A percentile compares a stretch with the other conserved stretches of the same genome.
Evolutionary conservation across 306 rosid species (phyloP).

Genomic region (Malus fusca): DNA sequence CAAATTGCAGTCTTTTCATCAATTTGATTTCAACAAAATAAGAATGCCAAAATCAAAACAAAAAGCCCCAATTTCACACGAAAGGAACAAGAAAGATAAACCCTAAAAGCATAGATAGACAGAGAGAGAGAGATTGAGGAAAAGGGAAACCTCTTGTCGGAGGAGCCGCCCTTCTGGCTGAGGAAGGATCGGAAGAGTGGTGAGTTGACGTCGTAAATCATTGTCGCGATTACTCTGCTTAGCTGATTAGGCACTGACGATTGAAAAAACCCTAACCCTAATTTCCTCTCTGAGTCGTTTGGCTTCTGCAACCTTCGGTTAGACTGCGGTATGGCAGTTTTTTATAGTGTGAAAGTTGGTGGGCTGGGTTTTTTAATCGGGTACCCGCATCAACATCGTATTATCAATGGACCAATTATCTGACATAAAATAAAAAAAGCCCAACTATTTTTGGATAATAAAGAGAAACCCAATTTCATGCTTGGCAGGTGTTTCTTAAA

Average conservation of each 20-base stretch:
- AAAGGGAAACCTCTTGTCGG: constrained; percentile 69
- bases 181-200: constrained; percentile 97
- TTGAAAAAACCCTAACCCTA: constrained; percentile 44
- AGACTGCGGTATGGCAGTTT: neutral
- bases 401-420: neutral
- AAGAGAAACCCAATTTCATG: neutral
- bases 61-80: neutral
- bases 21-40: neutral
- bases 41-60: neutral
- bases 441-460: neutral
- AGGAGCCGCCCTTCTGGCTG: constrained; percentile 94
- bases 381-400: neutral
- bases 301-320: neutral
- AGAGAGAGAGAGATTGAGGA: neutral
- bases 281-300: neutral
- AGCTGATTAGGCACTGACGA: neutral
- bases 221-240: constrained; percentile 11
- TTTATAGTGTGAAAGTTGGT: neutral
- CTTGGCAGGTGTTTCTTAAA: neutral
- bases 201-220: constrained; percentile 98
- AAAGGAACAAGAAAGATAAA: neutral
- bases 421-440: neutral
- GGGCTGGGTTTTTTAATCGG: neutral
- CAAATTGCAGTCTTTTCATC: neutral
- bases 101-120: neutral